Conservation (phyloP, 345 rosid species). For the Eucalyptus sp. region DNA sequence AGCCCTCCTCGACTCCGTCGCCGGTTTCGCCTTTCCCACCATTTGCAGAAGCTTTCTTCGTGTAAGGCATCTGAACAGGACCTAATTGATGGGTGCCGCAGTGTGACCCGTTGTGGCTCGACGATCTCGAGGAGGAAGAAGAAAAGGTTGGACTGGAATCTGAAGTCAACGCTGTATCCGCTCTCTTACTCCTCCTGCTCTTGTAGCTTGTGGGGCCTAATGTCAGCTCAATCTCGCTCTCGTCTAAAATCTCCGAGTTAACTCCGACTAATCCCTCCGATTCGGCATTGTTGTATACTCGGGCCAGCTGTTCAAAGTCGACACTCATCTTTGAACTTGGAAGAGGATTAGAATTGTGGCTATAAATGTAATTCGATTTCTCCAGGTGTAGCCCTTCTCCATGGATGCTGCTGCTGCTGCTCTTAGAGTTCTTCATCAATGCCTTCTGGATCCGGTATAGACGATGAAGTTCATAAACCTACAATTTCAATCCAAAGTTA, state of each 20-base stretch:
- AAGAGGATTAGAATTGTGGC: neutral
- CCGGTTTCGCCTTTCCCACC: slow-evolving; percentile 7
- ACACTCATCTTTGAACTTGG: neutral
- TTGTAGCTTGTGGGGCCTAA: slow-evolving; percentile 51
- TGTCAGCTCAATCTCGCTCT: slow-evolving; percentile 81
- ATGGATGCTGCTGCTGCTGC: slow-evolving; percentile 5
- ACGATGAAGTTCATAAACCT: slow-evolving; percentile 91
- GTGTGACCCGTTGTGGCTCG: slow-evolving; percentile 26
- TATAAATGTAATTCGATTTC: neutral
- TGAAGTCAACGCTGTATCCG: slow-evolving; percentile 6
- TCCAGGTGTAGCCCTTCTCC: neutral
- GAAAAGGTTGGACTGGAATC: slow-evolving; percentile 38
- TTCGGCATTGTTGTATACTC: slow-evolving; percentile 6
- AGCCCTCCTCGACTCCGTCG: slow-evolving; percentile 31
- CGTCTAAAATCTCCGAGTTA: slow-evolving; percentile 37
- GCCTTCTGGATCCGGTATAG: slow-evolving; percentile 71
- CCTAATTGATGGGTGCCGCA: slow-evolving; percentile 1
- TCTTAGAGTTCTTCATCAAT: slow-evolving; percentile 59
- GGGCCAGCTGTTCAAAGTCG: slow-evolving; percentile 26
- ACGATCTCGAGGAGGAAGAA: slow-evolving; percentile 70
- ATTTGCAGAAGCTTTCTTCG: neutral
- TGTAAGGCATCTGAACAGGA: slow-evolving; percentile 10
- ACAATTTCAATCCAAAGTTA: neutral
- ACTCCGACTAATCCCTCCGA: slow-evolving; percentile 7
- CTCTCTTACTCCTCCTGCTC: slow-evolving; percentile 21